A percentile compares a stretch with the other conserved stretches of the same genome.
Conservation (phyloP, 257 asterid species). For the Jacaranda mimosifolia region DNA sequence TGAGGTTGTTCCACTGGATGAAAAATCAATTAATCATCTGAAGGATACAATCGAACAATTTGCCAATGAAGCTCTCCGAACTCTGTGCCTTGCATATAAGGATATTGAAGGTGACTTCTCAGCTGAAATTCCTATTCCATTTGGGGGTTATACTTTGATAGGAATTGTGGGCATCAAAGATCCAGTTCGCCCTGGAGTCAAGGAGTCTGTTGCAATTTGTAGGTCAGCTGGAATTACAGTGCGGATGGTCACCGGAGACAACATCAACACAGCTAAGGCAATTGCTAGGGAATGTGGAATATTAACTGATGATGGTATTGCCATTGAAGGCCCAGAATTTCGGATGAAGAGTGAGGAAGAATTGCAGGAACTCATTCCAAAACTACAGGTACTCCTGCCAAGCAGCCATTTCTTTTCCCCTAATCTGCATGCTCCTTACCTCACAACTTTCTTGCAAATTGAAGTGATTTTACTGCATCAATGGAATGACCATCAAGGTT, state of each 20-base stretch:
- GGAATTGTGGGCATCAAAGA: conserved; percentile 90
- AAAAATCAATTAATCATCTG: conserved; percentile 45
- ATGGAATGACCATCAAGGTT: too few species aligned
- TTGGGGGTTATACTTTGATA: conserved; percentile 76
- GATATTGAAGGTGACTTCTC: conserved; percentile 60
- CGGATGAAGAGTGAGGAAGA: conserved; percentile 72
- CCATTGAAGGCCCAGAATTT: conserved; percentile 93
- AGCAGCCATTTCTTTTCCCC: background rate
- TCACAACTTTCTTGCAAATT: background rate
- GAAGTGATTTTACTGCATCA: background rate
- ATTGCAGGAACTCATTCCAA: conserved; percentile 77
- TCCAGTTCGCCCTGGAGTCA: conserved; percentile 93
- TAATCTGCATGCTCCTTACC: background rate
- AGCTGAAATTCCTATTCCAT: conserved; percentile 59
- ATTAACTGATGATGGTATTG: conserved; percentile 77
- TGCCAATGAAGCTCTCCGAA: conserved; percentile 85
- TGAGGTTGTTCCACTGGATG: conserved; percentile 66
- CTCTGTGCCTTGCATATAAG: conserved; percentile 84
- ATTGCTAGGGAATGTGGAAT: conserved; percentile 96
- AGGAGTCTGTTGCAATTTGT: conserved; percentile 88
- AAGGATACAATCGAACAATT: conserved; percentile 71
- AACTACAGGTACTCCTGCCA: conserved; percentile 64
- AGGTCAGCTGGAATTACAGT: conserved; percentile 83
- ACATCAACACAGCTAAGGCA: conserved; percentile 90
- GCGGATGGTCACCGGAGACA: conserved; percentile 95